phyloP scores from a whole-genome alignment of 139 green algal species.

The Limnomonas spitsbergensis region DNA sequence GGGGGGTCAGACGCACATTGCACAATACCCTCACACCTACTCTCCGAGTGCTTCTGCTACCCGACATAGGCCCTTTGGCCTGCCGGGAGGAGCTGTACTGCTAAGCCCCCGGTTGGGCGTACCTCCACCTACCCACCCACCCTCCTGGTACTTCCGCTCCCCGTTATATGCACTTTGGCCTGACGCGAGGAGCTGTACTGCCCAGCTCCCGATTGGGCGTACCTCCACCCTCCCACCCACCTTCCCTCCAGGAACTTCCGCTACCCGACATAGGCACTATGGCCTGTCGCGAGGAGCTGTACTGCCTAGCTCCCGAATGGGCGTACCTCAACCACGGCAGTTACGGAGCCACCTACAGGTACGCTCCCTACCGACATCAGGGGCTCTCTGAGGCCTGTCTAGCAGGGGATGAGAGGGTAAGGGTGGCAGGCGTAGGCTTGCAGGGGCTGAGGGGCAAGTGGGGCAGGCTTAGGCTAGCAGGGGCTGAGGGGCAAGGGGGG shows the following conservation, averaged over 20 bases:
- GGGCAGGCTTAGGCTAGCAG: too few relatives aligned
- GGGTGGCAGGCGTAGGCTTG: too few relatives aligned
- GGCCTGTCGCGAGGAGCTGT: constrained; percentile 36
- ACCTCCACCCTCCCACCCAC: too few relatives aligned
- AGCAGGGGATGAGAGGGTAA: neutral
- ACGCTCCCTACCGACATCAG: neutral
- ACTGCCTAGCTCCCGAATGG: constrained; percentile 35
- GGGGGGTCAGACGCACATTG: too few relatives aligned
- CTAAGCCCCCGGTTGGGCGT: constrained; percentile 33
- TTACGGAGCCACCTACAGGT: constrained; percentile 59
- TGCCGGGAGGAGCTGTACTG: constrained; percentile 38
- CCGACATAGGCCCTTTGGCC: neutral
- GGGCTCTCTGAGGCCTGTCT: neutral
- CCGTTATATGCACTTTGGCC: constrained; percentile 3
- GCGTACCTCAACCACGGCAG: constrained; percentile 66
- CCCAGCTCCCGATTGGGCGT: constrained; percentile 34
- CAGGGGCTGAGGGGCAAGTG: too few relatives aligned
- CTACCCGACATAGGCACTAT: too few relatives aligned
- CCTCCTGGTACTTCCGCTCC: too few relatives aligned
- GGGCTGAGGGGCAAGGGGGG: too few relatives aligned
- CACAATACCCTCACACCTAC: too few relatives aligned
- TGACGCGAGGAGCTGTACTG: constrained; percentile 37
- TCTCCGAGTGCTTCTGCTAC: too few relatives aligned
- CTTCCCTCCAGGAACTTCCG: too few relatives aligned
- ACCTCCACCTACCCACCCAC: too few relatives aligned